Evolutionary conservation across 768 basidiomycete species (phyloP).

Genomic region (Russula compacta): DNA sequence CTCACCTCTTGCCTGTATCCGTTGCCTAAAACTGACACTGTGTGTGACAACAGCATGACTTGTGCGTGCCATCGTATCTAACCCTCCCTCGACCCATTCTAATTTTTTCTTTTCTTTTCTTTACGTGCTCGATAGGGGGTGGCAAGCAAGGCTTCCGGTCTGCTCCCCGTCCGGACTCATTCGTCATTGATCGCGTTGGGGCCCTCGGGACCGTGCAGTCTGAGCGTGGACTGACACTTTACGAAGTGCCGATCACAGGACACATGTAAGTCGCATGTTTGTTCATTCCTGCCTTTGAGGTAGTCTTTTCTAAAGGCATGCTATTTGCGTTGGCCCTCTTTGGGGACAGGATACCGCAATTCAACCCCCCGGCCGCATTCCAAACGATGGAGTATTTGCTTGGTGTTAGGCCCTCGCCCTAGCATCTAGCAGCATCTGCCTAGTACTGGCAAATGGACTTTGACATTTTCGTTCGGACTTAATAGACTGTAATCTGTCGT

Average conservation of each 20-base stretch:
- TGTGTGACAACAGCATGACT: constrained; percentile 11
- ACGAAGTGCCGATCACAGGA: constrained; percentile 17
- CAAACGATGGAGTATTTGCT: constrained; percentile 17
- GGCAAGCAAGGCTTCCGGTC: constrained; percentile 16
- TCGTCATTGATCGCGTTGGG: constrained; percentile 15
- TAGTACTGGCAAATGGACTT: too few relatives aligned
- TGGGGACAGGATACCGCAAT: constrained; percentile 16
- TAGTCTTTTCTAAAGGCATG: not conserved
- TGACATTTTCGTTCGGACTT: too few relatives aligned
- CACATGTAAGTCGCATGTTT: constrained; percentile 14
- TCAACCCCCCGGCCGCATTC: constrained; percentile 15
- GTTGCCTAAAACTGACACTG: not conserved
- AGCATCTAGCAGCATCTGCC: not conserved
- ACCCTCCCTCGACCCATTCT: not conserved
- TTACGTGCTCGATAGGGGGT: constrained; percentile 1
- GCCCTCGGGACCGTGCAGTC: constrained; percentile 17
- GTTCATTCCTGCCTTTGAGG: not conserved
- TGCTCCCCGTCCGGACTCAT: constrained; percentile 11
- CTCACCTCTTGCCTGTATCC: not conserved
- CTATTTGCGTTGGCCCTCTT: not conserved
- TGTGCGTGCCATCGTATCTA: constrained; percentile 8
- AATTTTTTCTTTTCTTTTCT: not conserved
- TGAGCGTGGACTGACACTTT: constrained; percentile 17
- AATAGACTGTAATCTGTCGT: too few relatives aligned
- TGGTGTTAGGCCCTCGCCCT: constrained; percentile 2